Evolutionary conservation across 305 asterid genomes (phyloP).

Genomic region (Solanum hybrid): DNA sequence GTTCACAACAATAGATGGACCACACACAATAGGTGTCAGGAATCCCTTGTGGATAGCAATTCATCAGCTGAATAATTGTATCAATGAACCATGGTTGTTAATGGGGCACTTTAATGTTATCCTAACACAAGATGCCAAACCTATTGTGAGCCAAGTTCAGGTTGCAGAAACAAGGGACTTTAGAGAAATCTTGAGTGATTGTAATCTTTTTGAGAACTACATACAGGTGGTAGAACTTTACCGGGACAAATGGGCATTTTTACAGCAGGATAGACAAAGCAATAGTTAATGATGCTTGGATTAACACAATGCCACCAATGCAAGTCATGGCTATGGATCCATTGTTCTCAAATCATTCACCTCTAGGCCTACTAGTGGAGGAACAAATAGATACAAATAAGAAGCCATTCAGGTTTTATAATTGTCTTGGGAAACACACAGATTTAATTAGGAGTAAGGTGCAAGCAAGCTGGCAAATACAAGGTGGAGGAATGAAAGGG

Average conservation of each 20-base stretch:
- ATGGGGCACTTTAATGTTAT: background rate
- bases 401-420: background rate
- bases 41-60: background rate
- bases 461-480: background rate
- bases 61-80: background rate
- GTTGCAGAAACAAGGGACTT: background rate
- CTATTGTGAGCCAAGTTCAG: background rate
- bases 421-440: background rate
- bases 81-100: background rate
- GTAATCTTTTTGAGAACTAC: background rate
- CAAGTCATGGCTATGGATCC: too few relatives aligned
- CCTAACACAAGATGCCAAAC: background rate
- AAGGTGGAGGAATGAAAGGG: background rate
- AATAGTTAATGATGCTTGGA: background rate
- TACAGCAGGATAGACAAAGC: too few relatives aligned
- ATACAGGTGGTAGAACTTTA: background rate
- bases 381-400: too few relatives aligned
- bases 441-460: background rate
- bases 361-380: background rate
- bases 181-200: background rate
- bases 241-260: background rate
- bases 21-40: background rate
- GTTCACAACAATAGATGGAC: too few relatives aligned
- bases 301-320: background rate
- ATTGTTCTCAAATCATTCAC: too few relatives aligned